A percentile compares a stretch with the other conserved stretches of the same genome.
These are phyloP conservation scores for Geranium incanum DNA, from an alignment of 441 rosid genomes.

Conservation along the genomic window DNA sequence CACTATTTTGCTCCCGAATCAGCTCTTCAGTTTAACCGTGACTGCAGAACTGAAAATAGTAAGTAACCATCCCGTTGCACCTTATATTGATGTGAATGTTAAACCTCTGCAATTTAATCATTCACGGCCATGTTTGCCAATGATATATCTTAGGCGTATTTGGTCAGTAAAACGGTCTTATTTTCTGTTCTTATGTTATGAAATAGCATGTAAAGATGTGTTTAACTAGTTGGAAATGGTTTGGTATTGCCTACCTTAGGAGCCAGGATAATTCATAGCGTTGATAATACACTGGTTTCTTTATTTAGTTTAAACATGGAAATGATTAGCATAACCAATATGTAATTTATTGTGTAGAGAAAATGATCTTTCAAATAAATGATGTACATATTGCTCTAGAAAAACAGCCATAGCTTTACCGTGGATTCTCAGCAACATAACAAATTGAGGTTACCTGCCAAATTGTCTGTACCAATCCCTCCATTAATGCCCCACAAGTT, in stretches of 20 bases:
- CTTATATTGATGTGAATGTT: constrained; percentile 1
- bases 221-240: not conserved
- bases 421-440: not conserved
- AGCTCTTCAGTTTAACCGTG: constrained; percentile 8
- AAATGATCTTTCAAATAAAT: not conserved
- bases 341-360: not conserved
- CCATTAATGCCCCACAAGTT: not conserved
- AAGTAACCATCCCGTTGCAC: constrained; percentile 18
- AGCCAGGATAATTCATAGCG: not conserved
- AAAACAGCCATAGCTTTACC: not conserved
- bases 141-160: not conserved
- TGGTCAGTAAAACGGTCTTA: not conserved
- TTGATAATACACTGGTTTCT: not conserved
- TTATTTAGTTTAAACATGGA: not conserved
- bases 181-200: not conserved
- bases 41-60: constrained; percentile 16
- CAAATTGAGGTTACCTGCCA: not conserved
- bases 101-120: not conserved
- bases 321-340: not conserved
- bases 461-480: not conserved
- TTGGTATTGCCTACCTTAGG: too few relatives aligned
- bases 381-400: not conserved
- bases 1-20: constrained; percentile 6
- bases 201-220: not conserved
- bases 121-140: not conserved